phyloP scores from a whole-genome alignment of 2,329 filamentous ascomycete genomes.

The Paecilomyces variotii region DNA sequence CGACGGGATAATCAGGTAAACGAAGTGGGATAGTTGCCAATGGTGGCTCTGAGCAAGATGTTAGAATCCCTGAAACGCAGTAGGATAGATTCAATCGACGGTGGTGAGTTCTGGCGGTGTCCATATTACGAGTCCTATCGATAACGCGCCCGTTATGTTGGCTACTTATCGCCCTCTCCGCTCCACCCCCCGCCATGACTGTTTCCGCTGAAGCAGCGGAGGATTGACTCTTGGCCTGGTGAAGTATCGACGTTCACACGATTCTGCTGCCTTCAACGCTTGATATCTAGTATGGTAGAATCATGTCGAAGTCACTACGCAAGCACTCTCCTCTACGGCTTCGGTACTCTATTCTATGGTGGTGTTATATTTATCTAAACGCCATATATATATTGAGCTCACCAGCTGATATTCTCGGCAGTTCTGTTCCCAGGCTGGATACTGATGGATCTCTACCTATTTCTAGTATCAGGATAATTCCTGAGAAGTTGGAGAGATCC shows the following conservation, averaged over 20 bases:
- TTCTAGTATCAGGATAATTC: no score
- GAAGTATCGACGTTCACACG: not conserved
- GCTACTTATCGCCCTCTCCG: not conserved
- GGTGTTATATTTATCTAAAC: no score
- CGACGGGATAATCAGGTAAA: not conserved
- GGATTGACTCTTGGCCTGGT: not conserved
- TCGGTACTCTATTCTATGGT: no score
- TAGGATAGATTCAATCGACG: not conserved
- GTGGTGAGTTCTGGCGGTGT: not conserved
- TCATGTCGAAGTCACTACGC: not conserved
- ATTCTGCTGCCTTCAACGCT: not conserved
- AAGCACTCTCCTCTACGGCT: not conserved
- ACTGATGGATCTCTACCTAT: no score
- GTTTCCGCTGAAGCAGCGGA: not conserved
- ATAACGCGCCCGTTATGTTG: not conserved
- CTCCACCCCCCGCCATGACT: not conserved
- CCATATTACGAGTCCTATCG: not conserved
- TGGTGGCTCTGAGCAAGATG: not conserved
- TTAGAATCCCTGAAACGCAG: not conserved
- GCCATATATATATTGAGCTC: no score
- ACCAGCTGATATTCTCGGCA: no score
- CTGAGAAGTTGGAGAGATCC: no score
- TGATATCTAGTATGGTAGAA: not conserved
- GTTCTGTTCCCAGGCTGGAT: no score
- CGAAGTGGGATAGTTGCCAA: not conserved